Conservation (phyloP, 768 basidiomycete species). For the Hysterangium stoloniferum region DNA sequence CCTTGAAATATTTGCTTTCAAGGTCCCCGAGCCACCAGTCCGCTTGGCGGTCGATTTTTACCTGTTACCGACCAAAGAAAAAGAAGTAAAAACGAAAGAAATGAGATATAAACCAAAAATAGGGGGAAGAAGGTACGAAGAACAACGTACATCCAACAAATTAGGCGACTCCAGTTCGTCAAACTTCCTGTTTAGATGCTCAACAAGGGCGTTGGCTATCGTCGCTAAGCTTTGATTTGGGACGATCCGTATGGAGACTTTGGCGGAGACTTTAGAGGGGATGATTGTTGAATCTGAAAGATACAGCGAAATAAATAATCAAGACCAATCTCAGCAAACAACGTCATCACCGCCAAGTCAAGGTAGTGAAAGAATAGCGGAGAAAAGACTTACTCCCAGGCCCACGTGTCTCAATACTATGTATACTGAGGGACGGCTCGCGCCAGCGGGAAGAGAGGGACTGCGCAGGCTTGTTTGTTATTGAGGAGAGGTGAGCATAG, state of each 20-base stretch:
- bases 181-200: conserved; percentile 56
- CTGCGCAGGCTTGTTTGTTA: conserved; percentile 60
- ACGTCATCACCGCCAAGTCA: not conserved
- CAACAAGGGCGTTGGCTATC: conserved; percentile 53
- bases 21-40: conserved; percentile 96
- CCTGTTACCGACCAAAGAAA: conserved; percentile 31
- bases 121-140: conserved; percentile 1
- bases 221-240: conserved; percentile 81
- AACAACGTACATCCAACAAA: conserved; percentile 55
- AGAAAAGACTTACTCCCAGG: conserved; percentile 51
- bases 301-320: not conserved
- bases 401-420: conserved; percentile 77
- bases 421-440: conserved; percentile 84
- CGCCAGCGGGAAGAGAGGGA: conserved; percentile 77
- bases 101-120: not conserved
- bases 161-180: conserved; percentile 58
- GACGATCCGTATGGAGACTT: conserved; percentile 87
- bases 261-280: conserved; percentile 73
- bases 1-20: conserved; percentile 78
- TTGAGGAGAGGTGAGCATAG: conserved; percentile 59
- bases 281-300: conserved; percentile 77
- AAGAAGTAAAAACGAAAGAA: not conserved
- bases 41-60: conserved; percentile 73
- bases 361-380: not conserved
- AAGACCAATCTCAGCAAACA: not conserved